Percentiles rank a stretch among this genome's conserved stretches.
Conservation (phyloP, 257 asterid species). For the Nicotiana otophora region DNA sequence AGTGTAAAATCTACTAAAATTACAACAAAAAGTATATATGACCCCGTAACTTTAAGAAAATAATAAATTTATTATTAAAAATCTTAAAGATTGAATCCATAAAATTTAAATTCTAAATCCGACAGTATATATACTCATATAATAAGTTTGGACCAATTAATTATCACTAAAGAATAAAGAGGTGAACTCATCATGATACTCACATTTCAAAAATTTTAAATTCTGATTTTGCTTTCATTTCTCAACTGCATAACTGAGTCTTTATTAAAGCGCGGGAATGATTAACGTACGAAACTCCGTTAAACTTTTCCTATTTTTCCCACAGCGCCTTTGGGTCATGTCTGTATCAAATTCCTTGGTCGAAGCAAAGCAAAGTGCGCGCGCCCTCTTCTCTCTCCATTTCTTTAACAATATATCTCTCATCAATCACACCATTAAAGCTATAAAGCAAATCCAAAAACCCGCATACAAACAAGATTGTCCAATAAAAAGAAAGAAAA, state of each 20-base stretch:
- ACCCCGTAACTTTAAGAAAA: too few species aligned
- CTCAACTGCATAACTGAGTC: not conserved
- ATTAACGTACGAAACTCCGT: not conserved
- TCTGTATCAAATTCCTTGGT: not conserved
- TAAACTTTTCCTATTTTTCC: not conserved
- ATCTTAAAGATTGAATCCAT: too few species aligned
- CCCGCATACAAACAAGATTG: not conserved
- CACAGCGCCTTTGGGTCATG: not conserved
- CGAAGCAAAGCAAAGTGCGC: constrained; percentile 33
- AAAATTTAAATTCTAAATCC: too few species aligned
- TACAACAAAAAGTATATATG: too few species aligned
- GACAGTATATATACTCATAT: too few species aligned
- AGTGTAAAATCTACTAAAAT: too few species aligned
- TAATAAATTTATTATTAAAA: too few species aligned
- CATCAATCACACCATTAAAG: not conserved
- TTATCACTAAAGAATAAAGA: not conserved
- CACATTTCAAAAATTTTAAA: not conserved
- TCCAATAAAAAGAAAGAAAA: not conserved
- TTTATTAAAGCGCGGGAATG: constrained; percentile 3
- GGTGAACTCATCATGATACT: not conserved
- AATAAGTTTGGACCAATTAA: not conserved
- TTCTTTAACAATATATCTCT: constrained; percentile 13
- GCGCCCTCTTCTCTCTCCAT: constrained; percentile 17
- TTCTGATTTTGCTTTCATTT: not conserved
- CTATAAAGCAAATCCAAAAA: constrained; percentile 6